Evolutionary conservation across 2,329 filamentous ascomycete species (phyloP).

Genomic region (Diaporthe velutina): DNA sequence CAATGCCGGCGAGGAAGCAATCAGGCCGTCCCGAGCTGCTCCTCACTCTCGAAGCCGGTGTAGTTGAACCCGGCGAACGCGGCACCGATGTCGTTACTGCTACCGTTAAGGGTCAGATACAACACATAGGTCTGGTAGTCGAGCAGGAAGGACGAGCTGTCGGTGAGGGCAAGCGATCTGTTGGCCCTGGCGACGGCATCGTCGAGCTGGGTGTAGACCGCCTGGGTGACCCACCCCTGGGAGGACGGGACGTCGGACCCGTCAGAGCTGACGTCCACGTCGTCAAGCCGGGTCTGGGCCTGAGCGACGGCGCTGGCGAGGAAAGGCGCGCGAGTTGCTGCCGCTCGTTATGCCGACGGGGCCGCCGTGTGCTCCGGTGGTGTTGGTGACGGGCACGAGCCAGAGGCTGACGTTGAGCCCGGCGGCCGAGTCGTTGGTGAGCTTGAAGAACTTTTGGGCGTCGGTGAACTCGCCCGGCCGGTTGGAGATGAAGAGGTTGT

Average conservation of each 20-base stretch:
- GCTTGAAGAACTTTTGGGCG: conserved; percentile 2
- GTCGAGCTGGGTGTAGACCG: neutral
- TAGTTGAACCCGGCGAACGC: conserved; percentile 9
- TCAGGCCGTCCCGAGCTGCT: neutral
- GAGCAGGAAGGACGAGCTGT: conserved; percentile 13
- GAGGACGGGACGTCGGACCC: neutral
- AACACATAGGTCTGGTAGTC: conserved; percentile 6
- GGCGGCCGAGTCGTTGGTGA: conserved; percentile 4
- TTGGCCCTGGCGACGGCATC: conserved; percentile 9
- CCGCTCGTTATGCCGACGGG: conserved; percentile 3
- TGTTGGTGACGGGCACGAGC: conserved; percentile 22
- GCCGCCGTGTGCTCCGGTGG: neutral
- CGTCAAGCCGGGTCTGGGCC: neutral
- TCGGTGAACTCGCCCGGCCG: conserved; percentile 19
- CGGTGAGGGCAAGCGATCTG: neutral
- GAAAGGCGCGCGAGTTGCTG: neutral
- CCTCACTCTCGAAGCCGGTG: conserved; percentile 6
- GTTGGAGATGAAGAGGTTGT: conserved; percentile 14
- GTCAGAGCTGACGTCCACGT: neutral
- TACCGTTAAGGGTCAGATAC: neutral
- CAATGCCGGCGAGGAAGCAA: neutral
- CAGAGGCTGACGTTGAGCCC: conserved; percentile 14
- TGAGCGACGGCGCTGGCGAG: neutral
- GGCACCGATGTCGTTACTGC: conserved; percentile 12
- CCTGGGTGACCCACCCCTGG: conserved; percentile 8